Evolutionary conservation across 1,139 yeast genomes (phyloP).

Genomic region (Chernovozyma aurita): DNA sequence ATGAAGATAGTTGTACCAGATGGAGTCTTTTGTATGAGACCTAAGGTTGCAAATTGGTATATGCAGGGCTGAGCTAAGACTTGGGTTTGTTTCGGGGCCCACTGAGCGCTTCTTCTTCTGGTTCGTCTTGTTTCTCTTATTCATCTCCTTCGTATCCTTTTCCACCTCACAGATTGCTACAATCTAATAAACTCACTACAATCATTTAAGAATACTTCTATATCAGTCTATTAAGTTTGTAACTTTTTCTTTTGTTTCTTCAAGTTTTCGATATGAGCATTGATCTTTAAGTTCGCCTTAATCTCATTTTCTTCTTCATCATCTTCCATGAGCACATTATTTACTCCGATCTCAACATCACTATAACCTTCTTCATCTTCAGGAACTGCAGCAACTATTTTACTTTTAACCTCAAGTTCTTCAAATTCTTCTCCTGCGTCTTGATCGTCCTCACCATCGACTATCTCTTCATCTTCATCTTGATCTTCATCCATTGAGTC

Average conservation of each 20-base stretch:
- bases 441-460: constrained; percentile 16
- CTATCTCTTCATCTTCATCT: constrained; percentile 27
- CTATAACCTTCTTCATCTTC: constrained; percentile 27
- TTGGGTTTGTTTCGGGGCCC: too few species aligned
- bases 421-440: constrained; percentile 18
- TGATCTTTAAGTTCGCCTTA: constrained; percentile 4
- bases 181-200: too few species aligned
- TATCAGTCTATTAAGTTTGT: not conserved
- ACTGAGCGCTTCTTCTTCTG: not conserved
- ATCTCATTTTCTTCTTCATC: constrained; percentile 24
- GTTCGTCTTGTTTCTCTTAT: too few species aligned
- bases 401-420: constrained; percentile 9
- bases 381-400: constrained; percentile 8
- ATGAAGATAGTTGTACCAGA: not conserved
- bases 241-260: constrained; percentile 2
- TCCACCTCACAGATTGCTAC: too few species aligned
- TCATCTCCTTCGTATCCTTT: too few species aligned
- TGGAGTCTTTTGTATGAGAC: not conserved
- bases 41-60: not conserved
- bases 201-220: too few species aligned
- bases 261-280: constrained; percentile 3
- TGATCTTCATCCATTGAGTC: constrained; percentile 25
- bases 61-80: too few species aligned
- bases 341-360: constrained; percentile 29
- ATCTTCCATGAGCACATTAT: constrained; percentile 31